Conservation (phyloP, 371 early-diverging fungal species). For the Rhizopus delemar region DNA sequence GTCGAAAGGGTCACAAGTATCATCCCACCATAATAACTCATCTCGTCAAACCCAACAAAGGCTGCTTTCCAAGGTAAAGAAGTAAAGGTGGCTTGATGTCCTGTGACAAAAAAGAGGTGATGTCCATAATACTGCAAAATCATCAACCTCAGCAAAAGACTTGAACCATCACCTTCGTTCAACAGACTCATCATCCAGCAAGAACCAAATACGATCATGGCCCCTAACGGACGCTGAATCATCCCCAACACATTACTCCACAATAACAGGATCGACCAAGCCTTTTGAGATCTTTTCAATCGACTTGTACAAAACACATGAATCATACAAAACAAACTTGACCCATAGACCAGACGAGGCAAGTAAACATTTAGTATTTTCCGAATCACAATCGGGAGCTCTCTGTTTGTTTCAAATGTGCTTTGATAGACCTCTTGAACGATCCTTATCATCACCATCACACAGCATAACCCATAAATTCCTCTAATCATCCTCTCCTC, state of each 20-base stretch:
- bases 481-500: background rate
- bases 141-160: constrained; percentile 21
- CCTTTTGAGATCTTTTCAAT: background rate
- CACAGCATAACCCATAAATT: background rate
- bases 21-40: constrained; percentile 72
- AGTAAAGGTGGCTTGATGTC: constrained; percentile 87
- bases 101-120: constrained; percentile 83
- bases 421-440: constrained; percentile 24
- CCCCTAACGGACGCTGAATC: constrained; percentile 42
- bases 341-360: constrained; percentile 33
- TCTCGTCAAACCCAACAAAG: constrained; percentile 79
- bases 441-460: constrained; percentile 21
- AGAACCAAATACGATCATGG: constrained; percentile 21
- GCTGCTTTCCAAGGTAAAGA: constrained; percentile 90
- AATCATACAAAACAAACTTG: constrained; percentile 2
- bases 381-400: background rate
- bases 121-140: constrained; percentile 57
- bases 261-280: constrained; percentile 22
- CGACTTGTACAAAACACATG: background rate
- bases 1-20: constrained; percentile 79
- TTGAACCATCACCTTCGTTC: background rate
- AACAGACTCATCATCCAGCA: constrained; percentile 21
- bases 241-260: constrained; percentile 37
- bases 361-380: constrained; percentile 31
- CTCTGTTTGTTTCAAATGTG: background rate